Base-by-base conservation (phyloP, 345 rosid genomes). In the Turnera subulata region DNA sequence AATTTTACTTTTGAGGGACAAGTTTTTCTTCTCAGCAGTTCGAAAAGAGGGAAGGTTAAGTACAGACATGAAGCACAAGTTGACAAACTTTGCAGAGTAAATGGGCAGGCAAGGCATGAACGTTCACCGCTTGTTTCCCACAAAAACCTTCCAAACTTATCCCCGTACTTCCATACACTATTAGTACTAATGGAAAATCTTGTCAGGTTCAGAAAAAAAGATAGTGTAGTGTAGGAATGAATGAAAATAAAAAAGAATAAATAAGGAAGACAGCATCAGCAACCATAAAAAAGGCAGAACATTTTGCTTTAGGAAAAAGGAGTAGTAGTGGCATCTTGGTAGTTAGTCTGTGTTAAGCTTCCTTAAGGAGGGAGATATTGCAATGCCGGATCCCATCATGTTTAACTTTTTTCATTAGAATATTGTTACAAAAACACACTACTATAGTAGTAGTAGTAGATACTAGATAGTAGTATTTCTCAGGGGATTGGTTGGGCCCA, bases 401-500 rank as follows among this genome's bases (percentile, higher is more conserved):
- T 2, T 63, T 14, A 46, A 13, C 22, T 18, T 32, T 51, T 25
- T 20, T 17, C 26, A 2, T 29, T 4, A 29, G n/a, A 40, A 46
- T 24, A 32, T 44, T 25, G 16, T 59, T 60, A 53, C 29, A 25
- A 55, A 13, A 53, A 46, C 20, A 35, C 60, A n/a, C n/a, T n/a
- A n/a, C n/a, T n/a, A n/a, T n/a, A n/a, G n/a, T n/a, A n/a, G n/a
- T n/a, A n/a, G n/a, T n/a, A n/a, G n/a, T n/a, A n/a, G n/a, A n/a
- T n/a, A n/a, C n/a, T n/a, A n/a, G n/a, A n/a, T 29, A 29, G 8
- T 29, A 29, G 8, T 47, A 20, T 33, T 60, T 37, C 11, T 39
- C 26, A 21, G 12, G 12, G 29, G 21, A 16, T 24, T 49, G 46
- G 38, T 20, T 42, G 72, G 76, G 42, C 44, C 80, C 66, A 61